These are phyloP conservation scores for Kodamaea plutei DNA, from an alignment of 1,139 yeast species.

Conservation along the genomic window DNA sequence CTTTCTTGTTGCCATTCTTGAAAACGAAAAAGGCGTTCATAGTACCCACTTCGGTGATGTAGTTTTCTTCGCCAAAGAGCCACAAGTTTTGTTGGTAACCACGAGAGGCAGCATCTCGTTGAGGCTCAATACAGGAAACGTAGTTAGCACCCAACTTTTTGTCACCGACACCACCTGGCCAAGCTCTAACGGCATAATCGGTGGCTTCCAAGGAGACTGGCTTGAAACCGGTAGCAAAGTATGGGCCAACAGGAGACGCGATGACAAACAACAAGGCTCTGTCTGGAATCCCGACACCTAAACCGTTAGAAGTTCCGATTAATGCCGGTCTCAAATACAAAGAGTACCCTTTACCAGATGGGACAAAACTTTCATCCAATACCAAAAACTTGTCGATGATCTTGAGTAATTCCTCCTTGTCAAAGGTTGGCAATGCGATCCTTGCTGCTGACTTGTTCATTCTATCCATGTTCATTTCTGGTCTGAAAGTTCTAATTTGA, in stretches of 20 bases:
- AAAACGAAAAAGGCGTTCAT: conserved; percentile 40
- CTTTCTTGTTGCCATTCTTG: conserved; percentile 28
- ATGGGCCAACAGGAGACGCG: conserved; percentile 31
- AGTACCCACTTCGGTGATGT: conserved; percentile 45
- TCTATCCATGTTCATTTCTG: conserved; percentile 36
- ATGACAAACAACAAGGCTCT: conserved; percentile 34
- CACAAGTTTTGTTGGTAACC: conserved; percentile 43
- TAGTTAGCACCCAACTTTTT: conserved; percentile 45
- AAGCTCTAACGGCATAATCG: conserved; percentile 35
- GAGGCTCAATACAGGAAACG: conserved; percentile 39
- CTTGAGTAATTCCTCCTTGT: conserved; percentile 33
- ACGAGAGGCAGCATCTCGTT: conserved; percentile 28
- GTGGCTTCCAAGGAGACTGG: conserved; percentile 36
- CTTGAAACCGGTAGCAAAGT: conserved; percentile 30
- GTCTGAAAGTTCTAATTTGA: conserved; percentile 35
- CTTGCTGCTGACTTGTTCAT: conserved; percentile 37
- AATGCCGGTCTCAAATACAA: conserved; percentile 29
- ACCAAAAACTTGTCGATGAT: conserved; percentile 30
- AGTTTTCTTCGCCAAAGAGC: conserved; percentile 38
- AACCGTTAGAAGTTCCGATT: conserved; percentile 28
- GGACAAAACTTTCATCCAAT: conserved; percentile 29
- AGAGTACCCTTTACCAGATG: conserved; percentile 25
- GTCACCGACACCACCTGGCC: conserved; percentile 46
- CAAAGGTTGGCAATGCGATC: conserved; percentile 35
- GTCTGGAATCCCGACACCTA: conserved; percentile 35